Base-by-base conservation (phyloP, 768 basidiomycete species). In the Amanita pseudoporphyria region DNA sequence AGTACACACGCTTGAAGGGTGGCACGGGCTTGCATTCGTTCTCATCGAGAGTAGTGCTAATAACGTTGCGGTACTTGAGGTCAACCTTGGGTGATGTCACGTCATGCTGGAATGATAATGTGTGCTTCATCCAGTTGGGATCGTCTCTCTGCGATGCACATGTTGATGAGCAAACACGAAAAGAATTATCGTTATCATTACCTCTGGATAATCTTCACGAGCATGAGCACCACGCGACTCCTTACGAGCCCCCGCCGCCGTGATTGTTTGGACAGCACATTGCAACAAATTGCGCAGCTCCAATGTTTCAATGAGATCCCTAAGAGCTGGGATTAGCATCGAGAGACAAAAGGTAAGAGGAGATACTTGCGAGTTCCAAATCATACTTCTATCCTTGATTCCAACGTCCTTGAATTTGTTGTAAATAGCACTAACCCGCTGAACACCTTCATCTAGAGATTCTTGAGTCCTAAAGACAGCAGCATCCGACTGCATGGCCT, bases 171-270 rank as follows among this genome's bases (percentile, higher is more conserved):
- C 36, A 32, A 33, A n/a, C 14, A 14, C 21, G 22, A 43, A 30
- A 9, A 33, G 24, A 22, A 37, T 35, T 2, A 46, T n/a, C n/a
- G n/a, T n/a, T n/a, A n/a, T n/a, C n/a, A n/a, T 45, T 52, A 89
- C 88, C 21, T 99, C 94, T n/a, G 92, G 83, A 75, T 68, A 97
- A 66, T 99, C 96, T 68, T 98, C 96, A 58, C 96, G 91, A 43
- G 96, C 96, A 62, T 99, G 96, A 33, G 96, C 96, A 64, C 96
- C 96, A 64, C 96, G 90, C 40, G 92, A 95, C 64, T 98, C 96
- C 71, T 93, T 90, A 59, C 95, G 87, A 47, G 92, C 92, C 46
- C 88, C 87, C 16, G 90, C 92, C 42, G 88, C 82, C 9, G 83
- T 84, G 61, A 98, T 93, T 48, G 96, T 98, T 69, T 98, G 95